Base-by-base conservation (phyloP, 306 rosid genomes). In the Malus sieversii region DNA sequence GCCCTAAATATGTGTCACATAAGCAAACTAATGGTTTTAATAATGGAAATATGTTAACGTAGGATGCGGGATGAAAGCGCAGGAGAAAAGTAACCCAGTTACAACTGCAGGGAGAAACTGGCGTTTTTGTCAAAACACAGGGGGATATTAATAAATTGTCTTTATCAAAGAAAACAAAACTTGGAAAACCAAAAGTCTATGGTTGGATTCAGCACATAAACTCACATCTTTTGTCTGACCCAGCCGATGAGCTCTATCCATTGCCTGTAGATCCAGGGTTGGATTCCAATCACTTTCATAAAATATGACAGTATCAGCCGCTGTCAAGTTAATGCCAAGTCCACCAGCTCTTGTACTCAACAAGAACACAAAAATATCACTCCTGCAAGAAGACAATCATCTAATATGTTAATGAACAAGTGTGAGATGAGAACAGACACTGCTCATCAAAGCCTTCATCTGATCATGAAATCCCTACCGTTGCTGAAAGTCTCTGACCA, bases 211-310 rank as follows among this genome's bases (percentile, higher is more conserved):
- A 40, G 67, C 25, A 19, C 23, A 70, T 35, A 61, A 82, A 87
- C 99, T 83, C 79, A 95, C 99, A 82, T 95, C 97, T 95, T 81
- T 95, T 77, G 99, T 95, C 80, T 95, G 99, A 75, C 99, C 99
- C 92, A 95, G 76, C 18, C 99, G 94, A 85, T 95, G 99, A 88
- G 99, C 99, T 90, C 99, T 90, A 75, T 95, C 99, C 99, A 95
- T 95, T 33, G 99, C 99, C 79, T 95, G 99, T 76, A 89, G 80
- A 87, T 95, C 99, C 89, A 92, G 75, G 40, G 99, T 95, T 42
- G 99, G 99, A 86, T 95, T 95, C 99, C 99, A 95, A 87, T 95
- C 99, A 89, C 96, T 95, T 87, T 95, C 99, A 72, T 95, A 95
- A 82, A 95, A 95, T 83, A 95, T 92, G 86, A 95, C 99, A 8